Evolutionary conservation across 192 early-diverging fungal genomes (phyloP), one percentile per base, ranked within the genome.

Genomic region (Backusella macrospora): DNA sequence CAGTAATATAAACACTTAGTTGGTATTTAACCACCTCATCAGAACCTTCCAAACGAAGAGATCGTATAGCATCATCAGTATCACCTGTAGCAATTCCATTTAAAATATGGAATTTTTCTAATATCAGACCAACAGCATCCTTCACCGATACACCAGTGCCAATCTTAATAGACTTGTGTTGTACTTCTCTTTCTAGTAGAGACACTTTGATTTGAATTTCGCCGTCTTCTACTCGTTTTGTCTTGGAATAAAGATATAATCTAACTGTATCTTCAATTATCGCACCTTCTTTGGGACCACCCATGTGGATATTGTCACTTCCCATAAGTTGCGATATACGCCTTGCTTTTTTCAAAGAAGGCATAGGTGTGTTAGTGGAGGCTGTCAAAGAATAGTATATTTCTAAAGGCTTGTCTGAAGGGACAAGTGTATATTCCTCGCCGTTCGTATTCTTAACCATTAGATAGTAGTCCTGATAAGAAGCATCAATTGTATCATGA

Each of bases 301-400:
- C 77, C n/a, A 78, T 73, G 63, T 78, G 77, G 18, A 67, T 42
- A 18, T 77, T 76, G 3, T 43, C 68, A n/a, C 63, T 81, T 59
- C 52, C 52, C 72, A 76, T 74, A 13, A 76, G 62, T 65, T 81
- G 79, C 7, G 79, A 81, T 42, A 81, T 81, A 0, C 79, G 86
- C 23, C 80, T 80, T 40, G 83, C 79, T 15, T 76, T 73, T 49
- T 76, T 81, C 16, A 76, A 52, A 6, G 85, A 76, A 2, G 87
- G 87, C 79, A 89, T 70, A 3, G 86, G 84, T 23, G 80, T 84
- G 10, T 79, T 84, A 23, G 81, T 70, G 70, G 81, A 80, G 9
- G 84, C 80, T 16, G 77, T 86, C 43, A 89, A 71, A 1, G 85
- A 78, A 29, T 86, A 76, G 65, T 84, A 89, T 34, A 89, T 87